Percentiles rank a stretch among this genome's conserved stretches.
Conservation (phyloP, 202 grass and related monocot genomes). For the Carex sylvatica region DNA sequence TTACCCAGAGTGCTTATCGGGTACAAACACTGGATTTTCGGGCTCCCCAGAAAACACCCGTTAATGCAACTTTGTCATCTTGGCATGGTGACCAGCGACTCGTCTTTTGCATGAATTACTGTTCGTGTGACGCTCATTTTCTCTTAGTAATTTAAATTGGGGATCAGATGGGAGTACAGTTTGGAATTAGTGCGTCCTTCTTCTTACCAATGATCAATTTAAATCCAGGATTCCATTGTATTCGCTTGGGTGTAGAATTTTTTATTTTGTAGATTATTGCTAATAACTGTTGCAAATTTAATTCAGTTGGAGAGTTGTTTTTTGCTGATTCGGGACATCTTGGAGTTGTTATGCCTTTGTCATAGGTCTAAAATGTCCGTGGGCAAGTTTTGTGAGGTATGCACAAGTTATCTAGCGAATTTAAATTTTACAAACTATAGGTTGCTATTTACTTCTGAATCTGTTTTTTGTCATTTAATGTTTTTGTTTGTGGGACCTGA, state of each 20-base stretch:
- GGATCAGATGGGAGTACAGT: conserved; percentile 26
- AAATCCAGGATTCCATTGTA: neutral
- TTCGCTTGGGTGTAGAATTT: neutral
- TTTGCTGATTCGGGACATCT: conserved; percentile 56
- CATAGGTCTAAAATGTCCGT: conserved; percentile 78
- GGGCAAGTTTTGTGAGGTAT: conserved; percentile 89
- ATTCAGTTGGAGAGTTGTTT: conserved; percentile 78
- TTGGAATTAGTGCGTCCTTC: conserved; percentile 23
- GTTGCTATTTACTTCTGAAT: neutral
- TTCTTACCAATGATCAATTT: neutral
- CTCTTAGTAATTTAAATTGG: conserved; percentile 29
- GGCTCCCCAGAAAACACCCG: conserved; percentile 35
- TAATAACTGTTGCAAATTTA: conserved; percentile 3
- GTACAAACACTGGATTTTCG: conserved; percentile 33
- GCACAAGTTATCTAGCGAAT: neutral
- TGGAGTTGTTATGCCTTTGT: conserved; percentile 71
- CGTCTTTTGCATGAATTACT: conserved; percentile 55
- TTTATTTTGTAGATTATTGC: conserved; percentile 25
- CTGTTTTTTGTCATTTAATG: conserved; percentile 13
- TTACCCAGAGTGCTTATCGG: neutral
- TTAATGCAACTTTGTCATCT: conserved; percentile 23
- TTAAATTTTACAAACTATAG: conserved; percentile 7
- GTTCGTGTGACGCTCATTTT: conserved; percentile 29
- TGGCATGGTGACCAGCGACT: conserved; percentile 29
- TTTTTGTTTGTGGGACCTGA: conserved; percentile 10